These are phyloP conservation scores for Incumbomyces delicatus DNA, from an alignment of 2,329 filamentous ascomycete species.

Conservation along the genomic window DNA sequence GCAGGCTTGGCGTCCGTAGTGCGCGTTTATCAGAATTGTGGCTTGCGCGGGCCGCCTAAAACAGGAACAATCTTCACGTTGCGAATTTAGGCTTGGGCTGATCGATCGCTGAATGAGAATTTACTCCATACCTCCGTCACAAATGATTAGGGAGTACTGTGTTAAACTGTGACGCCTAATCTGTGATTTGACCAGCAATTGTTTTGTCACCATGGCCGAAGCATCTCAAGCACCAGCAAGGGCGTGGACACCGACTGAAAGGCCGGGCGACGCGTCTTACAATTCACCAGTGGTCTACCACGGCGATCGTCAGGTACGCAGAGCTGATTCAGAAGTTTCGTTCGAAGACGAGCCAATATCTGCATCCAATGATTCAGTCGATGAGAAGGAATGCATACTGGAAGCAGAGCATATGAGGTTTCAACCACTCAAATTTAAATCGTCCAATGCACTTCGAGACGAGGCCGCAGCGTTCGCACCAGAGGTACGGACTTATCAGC, in stretches of 20 bases:
- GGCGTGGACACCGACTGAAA: conserved; percentile 5
- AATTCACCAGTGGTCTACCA: conserved; percentile 1
- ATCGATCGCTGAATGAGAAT: too few relatives aligned
- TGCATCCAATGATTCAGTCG: neutral
- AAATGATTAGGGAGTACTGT: too few relatives aligned
- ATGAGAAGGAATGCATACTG: neutral
- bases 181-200: too few relatives aligned
- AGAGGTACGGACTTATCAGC: neutral
- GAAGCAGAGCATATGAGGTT: neutral
- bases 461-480: conserved; percentile 1
- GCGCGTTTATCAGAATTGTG: neutral
- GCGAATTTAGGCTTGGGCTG: too few relatives aligned
- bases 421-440: neutral
- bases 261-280: conserved; percentile 6
- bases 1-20: neutral
- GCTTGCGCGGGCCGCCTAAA: too few relatives aligned
- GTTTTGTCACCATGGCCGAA: neutral
- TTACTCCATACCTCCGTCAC: too few relatives aligned
- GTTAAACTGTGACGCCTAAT: too few relatives aligned
- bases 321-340: conserved; percentile 1
- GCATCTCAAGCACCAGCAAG: neutral
- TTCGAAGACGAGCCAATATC: neutral
- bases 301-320: conserved; percentile 1
- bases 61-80: too few relatives aligned
- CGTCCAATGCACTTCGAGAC: neutral